A percentile compares a stretch with the other conserved stretches of the same genome.
phyloP scores from a whole-genome alignment of 768 basidiomycete species.

The Boletus reticuloceps region DNA sequence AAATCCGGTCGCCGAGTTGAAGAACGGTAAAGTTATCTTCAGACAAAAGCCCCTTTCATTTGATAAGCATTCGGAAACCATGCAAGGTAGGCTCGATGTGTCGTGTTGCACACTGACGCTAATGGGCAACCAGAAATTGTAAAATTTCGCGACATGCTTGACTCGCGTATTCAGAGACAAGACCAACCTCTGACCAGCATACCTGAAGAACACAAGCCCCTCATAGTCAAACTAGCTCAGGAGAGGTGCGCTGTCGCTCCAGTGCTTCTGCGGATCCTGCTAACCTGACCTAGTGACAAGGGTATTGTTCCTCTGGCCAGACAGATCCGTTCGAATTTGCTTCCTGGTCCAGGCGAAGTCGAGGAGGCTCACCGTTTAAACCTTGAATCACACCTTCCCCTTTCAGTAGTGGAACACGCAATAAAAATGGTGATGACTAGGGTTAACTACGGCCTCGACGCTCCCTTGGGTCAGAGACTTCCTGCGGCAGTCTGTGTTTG shows the following conservation, averaged over 20 bases:
- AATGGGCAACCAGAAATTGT: conserved; percentile 57
- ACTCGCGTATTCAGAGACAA: conserved; percentile 46
- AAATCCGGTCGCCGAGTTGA: conserved; percentile 55
- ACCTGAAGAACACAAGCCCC: conserved; percentile 65
- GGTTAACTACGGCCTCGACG: conserved; percentile 78
- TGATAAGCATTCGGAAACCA: conserved; percentile 78
- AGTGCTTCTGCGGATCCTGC: conserved; percentile 1
- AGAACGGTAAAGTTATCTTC: conserved; percentile 73
- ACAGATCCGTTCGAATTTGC: conserved; percentile 64
- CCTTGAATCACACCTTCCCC: conserved; percentile 41
- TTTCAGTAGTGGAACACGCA: conserved; percentile 54
- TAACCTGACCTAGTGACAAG: conserved; percentile 60
- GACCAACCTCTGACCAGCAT: conserved; percentile 53
- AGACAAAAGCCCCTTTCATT: conserved; percentile 73
- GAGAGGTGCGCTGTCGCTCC: conserved; percentile 61
- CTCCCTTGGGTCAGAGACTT: conserved; percentile 44
- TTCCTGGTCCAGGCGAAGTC: conserved; percentile 63
- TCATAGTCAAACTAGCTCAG: conserved; percentile 80
- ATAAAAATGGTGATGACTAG: conserved; percentile 64
- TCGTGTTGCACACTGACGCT: neutral
- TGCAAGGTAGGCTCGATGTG: conserved; percentile 57
- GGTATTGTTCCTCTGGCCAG: conserved; percentile 59
- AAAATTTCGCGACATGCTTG: conserved; percentile 70
- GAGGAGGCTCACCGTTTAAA: conserved; percentile 34
- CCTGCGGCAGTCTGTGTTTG: conserved; percentile 71